These are phyloP conservation scores for Cyberlindnera bimundalis DNA, from an alignment of 805 yeast genomes.

Conservation along the genomic window DNA sequence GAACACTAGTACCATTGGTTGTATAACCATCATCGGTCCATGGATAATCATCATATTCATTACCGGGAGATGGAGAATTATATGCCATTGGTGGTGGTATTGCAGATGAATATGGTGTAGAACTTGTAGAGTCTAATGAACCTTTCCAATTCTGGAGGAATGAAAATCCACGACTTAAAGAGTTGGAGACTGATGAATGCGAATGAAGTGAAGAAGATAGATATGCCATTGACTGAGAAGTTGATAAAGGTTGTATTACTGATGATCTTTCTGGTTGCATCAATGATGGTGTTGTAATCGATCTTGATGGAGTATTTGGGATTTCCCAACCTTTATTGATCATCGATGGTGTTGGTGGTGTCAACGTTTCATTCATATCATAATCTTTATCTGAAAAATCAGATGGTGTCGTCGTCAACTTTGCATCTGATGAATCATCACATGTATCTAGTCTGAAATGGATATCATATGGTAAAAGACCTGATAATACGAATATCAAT, in stretches of 20 bases:
- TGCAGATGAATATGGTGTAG: slow-evolving; percentile 23
- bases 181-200: slow-evolving; percentile 33
- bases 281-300: slow-evolving; percentile 26
- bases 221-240: slow-evolving; percentile 35
- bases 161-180: slow-evolving; percentile 27
- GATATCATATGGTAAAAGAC: slow-evolving; percentile 39
- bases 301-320: slow-evolving; percentile 31
- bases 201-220: slow-evolving; percentile 37
- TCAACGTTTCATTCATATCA: slow-evolving; percentile 1
- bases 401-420: not conserved
- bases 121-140: slow-evolving; percentile 28
- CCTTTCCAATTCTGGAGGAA: slow-evolving; percentile 25
- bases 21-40: slow-evolving; percentile 26
- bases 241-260: slow-evolving; percentile 32
- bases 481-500: slow-evolving; percentile 50
- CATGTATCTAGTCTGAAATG: slow-evolving; percentile 19
- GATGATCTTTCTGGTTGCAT: slow-evolving; percentile 35
- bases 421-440: slow-evolving; percentile 1
- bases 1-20: not conserved
- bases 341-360: slow-evolving; percentile 26
- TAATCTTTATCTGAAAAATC: not conserved
- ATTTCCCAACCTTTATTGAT: slow-evolving; percentile 40
- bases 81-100: slow-evolving; percentile 5
- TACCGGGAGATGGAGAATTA: slow-evolving; percentile 34
- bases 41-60: slow-evolving; percentile 40